Percentiles rank a stretch among this genome's conserved stretches.
These are phyloP conservation scores for Phlebopus sp. DNA, from an alignment of 1,284 basidiomycete genomes.

Conservation along the genomic window DNA sequence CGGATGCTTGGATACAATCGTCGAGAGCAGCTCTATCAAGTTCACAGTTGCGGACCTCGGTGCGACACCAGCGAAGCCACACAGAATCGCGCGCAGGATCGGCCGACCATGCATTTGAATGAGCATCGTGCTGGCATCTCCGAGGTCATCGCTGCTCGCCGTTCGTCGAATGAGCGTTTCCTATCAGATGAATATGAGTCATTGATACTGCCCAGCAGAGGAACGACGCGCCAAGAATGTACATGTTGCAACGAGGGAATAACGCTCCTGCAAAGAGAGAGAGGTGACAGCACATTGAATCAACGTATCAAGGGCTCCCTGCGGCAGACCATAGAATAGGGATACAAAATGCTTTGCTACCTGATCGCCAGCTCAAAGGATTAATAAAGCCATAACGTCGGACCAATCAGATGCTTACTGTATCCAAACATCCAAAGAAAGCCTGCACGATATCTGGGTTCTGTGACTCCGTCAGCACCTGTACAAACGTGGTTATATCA, in stretches of 20 bases:
- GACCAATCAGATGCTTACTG: slow-evolving; percentile 39
- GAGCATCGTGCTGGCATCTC: slow-evolving; percentile 46
- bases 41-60: slow-evolving; percentile 83
- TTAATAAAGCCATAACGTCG: slow-evolving; percentile 2
- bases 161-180: slow-evolving; percentile 61
- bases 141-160: slow-evolving; percentile 51
- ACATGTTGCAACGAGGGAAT: slow-evolving; percentile 79
- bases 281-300: slow-evolving; percentile 72
- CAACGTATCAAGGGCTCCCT: slow-evolving; percentile 64
- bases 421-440: slow-evolving; percentile 80
- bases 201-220: not conserved
- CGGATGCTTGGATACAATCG: slow-evolving; percentile 55
- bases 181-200: slow-evolving; percentile 33
- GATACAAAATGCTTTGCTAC: slow-evolving; percentile 72
- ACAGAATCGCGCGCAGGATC: slow-evolving; percentile 69
- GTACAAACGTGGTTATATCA: not conserved
- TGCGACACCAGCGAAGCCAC: slow-evolving; percentile 77
- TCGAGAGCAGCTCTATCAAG: slow-evolving; percentile 75
- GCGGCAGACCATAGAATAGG: slow-evolving; percentile 67
- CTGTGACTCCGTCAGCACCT: slow-evolving; percentile 34
- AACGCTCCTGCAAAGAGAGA: slow-evolving; percentile 79
- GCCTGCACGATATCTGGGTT: slow-evolving; percentile 88
- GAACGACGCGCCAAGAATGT: slow-evolving; percentile 70
- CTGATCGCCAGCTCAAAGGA: slow-evolving; percentile 33
- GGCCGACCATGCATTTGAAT: slow-evolving; percentile 62